Evolutionary conservation across 148 eudicot species (phyloP), one percentile per base, ranked within the genome.

Genomic region (Heliamphora exappendiculata): DNA sequence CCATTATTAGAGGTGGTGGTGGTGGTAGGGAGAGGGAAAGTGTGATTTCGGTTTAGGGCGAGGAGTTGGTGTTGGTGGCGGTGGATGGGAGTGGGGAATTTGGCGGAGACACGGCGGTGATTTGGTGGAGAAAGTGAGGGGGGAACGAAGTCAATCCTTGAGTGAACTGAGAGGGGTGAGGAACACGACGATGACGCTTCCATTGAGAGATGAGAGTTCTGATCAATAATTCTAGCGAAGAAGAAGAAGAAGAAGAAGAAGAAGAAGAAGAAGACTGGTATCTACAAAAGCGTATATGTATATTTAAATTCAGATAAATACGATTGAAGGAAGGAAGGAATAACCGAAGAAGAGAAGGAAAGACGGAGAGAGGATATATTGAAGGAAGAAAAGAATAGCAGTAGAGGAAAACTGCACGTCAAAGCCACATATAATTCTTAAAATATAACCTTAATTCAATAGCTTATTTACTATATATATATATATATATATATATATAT

Each of bases 141-240:
- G 36, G 70, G 81, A 16, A 31, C 9, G 70, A 68, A 45, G 60
- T 47, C 54, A 17, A 66, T 36, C n/a, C 47, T 58, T 44, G 63
- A 67, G 81, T 78, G 75, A n/a, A 82, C 49, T 8, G 77, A 73
- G 36, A 76, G 78, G 0, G 75, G 78, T 0, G 72, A 76, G 36
- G 84, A 69, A 39, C 71, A 79, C 29, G 79, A 69, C 0, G 85
- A 44, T 14, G 80, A 71, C 0, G 75, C 82, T 67, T 83, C 85
- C 85, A 83, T 83, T 70, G 64, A 36, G 7, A 33, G 42, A 11
- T 29, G 31, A 2, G 7, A n/a, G n/a, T n/a, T n/a, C n/a, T n/a
- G n/a, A n/a, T n/a, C n/a, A n/a, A n/a, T n/a, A n/a, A n/a, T n/a
- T n/a, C n/a, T n/a, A n/a, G n/a, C n/a, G 8, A 63, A 51, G 5